Percentiles rank a stretch among this genome's conserved stretches.
phyloP scores from a whole-genome alignment of 768 basidiomycete species.

The Tulasnella sp. region DNA sequence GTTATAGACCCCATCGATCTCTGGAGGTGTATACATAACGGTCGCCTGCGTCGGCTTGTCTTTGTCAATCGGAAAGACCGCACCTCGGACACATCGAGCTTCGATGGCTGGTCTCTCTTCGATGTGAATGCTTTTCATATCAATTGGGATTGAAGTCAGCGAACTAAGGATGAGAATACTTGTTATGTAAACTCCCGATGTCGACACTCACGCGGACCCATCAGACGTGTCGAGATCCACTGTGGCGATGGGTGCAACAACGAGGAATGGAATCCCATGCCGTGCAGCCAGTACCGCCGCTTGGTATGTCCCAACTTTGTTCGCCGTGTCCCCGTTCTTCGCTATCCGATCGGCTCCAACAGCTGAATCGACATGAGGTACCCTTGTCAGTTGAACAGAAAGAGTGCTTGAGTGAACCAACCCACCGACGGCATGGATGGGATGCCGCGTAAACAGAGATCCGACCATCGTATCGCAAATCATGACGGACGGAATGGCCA shows the following conservation, averaged over 20 bases:
- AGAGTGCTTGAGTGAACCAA: constrained; percentile 20
- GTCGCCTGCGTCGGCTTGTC: constrained; percentile 50
- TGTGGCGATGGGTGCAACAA: constrained; percentile 86
- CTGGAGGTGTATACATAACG: constrained; percentile 71
- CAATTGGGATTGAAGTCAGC: not conserved
- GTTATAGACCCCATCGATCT: constrained; percentile 61
- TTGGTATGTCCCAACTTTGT: constrained; percentile 87
- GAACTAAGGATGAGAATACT: not conserved
- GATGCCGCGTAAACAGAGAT: constrained; percentile 78
- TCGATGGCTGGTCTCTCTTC: constrained; percentile 84
- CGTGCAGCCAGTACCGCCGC: constrained; percentile 84
- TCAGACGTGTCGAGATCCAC: constrained; percentile 71
- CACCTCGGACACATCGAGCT: constrained; percentile 79
- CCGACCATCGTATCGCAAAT: constrained; percentile 98
- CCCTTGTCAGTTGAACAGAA: constrained; percentile 16
- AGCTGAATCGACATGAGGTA: constrained; percentile 29
- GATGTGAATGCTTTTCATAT: constrained; percentile 58
- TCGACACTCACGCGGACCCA: constrained; percentile 42
- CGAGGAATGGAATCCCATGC: constrained; percentile 83
- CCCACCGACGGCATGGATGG: constrained; percentile 72
- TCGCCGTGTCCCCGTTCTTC: constrained; percentile 91
- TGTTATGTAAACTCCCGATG: too few species aligned
- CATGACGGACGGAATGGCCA: constrained; percentile 81
- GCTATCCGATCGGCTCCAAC: constrained; percentile 88
- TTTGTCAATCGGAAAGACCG: constrained; percentile 44